These are phyloP conservation scores for Krasilnikovozyma curviuscula DNA, from an alignment of 768 basidiomycete genomes.

Conservation along the genomic window DNA sequence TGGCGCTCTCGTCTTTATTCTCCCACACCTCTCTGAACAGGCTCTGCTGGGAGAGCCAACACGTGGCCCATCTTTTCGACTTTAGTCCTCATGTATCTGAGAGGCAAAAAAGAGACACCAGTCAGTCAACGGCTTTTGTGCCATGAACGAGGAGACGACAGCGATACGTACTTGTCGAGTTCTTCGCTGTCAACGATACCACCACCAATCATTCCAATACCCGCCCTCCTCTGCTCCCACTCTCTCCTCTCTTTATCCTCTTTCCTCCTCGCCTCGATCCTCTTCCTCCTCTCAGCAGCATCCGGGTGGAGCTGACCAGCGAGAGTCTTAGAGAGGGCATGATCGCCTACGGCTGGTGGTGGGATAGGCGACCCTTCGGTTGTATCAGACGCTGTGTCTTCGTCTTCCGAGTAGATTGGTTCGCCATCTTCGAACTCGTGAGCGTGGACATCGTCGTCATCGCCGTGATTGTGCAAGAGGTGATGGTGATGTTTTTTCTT, in stretches of 20 bases:
- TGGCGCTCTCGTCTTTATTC: no score
- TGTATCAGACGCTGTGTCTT: conserved; percentile 1
- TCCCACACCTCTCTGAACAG: no score
- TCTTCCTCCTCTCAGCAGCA: conserved; percentile 7
- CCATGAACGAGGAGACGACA: no score
- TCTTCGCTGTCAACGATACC: conserved; percentile 60
- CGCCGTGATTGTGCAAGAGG: background rate
- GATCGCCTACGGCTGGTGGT: no score
- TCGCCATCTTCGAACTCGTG: conserved; percentile 11
- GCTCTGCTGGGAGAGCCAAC: conserved; percentile 33
- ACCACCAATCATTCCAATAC: conserved; percentile 64
- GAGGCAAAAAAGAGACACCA: no score
- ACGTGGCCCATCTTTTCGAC: conserved; percentile 95
- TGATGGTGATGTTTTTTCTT: conserved; percentile 2
- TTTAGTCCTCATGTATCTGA: conserved; percentile 86
- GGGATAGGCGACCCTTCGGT: conserved; percentile 7
- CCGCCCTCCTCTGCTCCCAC: conserved; percentile 33
- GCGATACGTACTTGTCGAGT: conserved; percentile 82
- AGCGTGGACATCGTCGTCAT: conserved; percentile 13
- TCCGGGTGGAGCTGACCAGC: conserved; percentile 9
- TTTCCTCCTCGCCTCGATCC: conserved; percentile 1
- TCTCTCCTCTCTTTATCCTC: conserved; percentile 15
- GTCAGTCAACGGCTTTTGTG: no score
- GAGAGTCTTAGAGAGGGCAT: conserved; percentile 14
- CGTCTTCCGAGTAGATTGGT: background rate